These are phyloP conservation scores for Auxenochlorella protothecoides DNA, from an alignment of 139 green algal genomes.

Conservation along the genomic window DNA sequence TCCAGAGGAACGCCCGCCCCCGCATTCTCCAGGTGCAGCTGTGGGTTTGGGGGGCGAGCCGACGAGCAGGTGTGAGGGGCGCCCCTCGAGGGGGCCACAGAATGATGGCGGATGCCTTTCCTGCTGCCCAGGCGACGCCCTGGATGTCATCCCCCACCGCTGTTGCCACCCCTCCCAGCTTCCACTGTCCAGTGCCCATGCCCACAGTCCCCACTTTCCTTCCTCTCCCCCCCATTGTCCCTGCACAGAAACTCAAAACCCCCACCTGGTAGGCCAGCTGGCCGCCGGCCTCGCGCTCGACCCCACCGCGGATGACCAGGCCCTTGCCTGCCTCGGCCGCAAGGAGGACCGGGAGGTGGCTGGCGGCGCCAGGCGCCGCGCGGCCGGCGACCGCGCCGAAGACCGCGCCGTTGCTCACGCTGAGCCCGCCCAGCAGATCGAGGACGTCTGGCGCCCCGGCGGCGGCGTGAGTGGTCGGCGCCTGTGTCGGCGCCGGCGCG, in stretches of 20 bases:
- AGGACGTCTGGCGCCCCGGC: constrained; percentile 15
- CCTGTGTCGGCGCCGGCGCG: constrained; percentile 6
- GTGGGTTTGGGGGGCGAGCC: constrained; percentile 8
- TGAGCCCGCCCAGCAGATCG: constrained; percentile 41
- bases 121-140: too few species aligned
- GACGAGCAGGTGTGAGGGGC: not conserved
- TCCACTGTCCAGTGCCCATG: too few species aligned
- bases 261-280: constrained; percentile 4
- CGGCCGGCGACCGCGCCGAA: too few species aligned
- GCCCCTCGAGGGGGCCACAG: too few species aligned
- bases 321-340: too few species aligned
- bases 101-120: too few species aligned
- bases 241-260: not conserved
- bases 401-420: too few species aligned
- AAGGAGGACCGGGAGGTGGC: too few species aligned
- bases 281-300: not conserved
- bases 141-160: too few species aligned
- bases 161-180: too few species aligned
- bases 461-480: not conserved
- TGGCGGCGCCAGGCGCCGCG: too few species aligned
- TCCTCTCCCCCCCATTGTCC: not conserved
- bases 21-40: constrained; percentile 61
- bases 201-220: not conserved
- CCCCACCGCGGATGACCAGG: too few species aligned
- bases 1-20: constrained; percentile 37